Evolutionary conservation across 495 filamentous ascomycete species (phyloP), one percentile per base, ranked within the genome.

Genomic region (Aspergillus sclerotiicarbonarius): DNA sequence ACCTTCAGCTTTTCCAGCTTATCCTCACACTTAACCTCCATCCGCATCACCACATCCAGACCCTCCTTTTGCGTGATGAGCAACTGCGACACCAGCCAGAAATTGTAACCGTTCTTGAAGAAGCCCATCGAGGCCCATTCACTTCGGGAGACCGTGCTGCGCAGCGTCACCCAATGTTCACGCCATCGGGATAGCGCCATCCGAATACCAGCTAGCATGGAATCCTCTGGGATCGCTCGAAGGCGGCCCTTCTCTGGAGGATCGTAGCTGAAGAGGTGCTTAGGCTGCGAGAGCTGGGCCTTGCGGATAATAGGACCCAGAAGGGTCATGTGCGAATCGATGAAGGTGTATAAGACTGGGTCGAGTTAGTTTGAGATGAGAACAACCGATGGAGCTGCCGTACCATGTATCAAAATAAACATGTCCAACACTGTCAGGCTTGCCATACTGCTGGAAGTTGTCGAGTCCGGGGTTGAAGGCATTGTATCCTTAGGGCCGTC

Each of bases 21-120:
- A 54, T 79, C 76, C 53, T 77, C 75, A 18, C 76, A 79, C 49
- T 72, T 69, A n/a, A 79, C 75, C 51, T 79, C 76, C 74, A 78
- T 76, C 39, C 63, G 66, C 74, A 79, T 76, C 1, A 79, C 66
- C 15, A 79, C 72, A 41, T 79, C 76, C 15, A 79, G 70, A 20
- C 72, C 72, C 56, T 76, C 70, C 53, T 77, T 77, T n/a, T 74
- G 72, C n/a, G 75, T 79, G 50, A 77, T 75, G 2, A 79, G 67
- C 4, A 79, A 60, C 25, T 75, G 70, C 20, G 75, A 74, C 8
- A 79, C 76, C 13, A 78, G 70, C 74, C 74, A 79, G 62, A 79
- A 77, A 12, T 76, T 76, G 51, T 77, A 78, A 0, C 68, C 69
- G 45, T 76, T 79, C 39, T 74, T 75, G 58, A 71, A 77, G 53